These are phyloP conservation scores for Sugiyamaella paludigena DNA, from an alignment of 1,139 yeast species.

Conservation along the genomic window DNA sequence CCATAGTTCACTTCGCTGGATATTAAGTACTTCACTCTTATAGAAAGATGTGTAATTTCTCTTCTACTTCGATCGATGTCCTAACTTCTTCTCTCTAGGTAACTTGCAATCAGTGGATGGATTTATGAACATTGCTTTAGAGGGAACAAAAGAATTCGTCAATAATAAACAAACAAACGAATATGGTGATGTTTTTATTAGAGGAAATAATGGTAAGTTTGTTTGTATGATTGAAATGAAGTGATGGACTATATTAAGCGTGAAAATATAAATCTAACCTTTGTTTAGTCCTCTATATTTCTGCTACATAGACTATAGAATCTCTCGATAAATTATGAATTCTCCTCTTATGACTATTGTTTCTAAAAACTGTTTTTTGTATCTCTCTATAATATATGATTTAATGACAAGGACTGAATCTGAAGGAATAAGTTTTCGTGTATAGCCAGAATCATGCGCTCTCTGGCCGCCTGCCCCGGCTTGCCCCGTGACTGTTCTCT, in stretches of 20 bases:
- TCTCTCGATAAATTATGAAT: too few relatives aligned
- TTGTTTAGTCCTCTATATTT: conserved; percentile 7
- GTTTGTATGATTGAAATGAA: background rate
- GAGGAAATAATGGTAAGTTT: conserved; percentile 80
- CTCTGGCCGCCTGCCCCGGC: too few relatives aligned
- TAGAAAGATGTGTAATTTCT: background rate
- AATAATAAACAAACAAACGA: conserved; percentile 55
- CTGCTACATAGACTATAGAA: background rate
- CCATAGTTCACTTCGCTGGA: background rate
- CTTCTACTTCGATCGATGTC: background rate
- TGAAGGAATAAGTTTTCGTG: too few relatives aligned
- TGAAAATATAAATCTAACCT: background rate
- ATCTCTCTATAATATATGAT: too few relatives aligned
- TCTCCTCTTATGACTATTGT: too few relatives aligned
- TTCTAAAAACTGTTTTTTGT: too few relatives aligned
- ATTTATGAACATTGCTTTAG: conserved; percentile 90
- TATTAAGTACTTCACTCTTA: background rate
- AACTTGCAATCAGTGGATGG: conserved; percentile 90
- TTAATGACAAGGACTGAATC: too few relatives aligned
- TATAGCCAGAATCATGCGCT: too few relatives aligned
- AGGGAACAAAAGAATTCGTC: conserved; percentile 66
- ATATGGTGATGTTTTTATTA: conserved; percentile 85
- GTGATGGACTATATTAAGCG: too few relatives aligned
- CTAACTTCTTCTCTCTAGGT: conserved; percentile 38
- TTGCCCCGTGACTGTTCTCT: too few relatives aligned